Conservation (phyloP, 441 rosid species). For the Cnidoscolus chayamansa region DNA sequence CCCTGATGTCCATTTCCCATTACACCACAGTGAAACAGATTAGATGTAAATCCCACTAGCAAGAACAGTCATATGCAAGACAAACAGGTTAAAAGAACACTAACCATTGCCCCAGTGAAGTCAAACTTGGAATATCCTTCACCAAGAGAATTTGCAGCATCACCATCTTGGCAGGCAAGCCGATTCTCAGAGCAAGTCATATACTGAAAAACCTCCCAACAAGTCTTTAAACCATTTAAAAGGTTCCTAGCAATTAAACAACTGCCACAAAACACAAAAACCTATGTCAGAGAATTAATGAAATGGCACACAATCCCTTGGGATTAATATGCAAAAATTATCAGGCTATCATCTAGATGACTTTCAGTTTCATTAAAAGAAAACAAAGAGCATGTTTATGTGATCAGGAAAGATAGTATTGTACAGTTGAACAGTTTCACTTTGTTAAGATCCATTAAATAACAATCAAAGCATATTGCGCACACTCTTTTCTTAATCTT, state of each 20-base stretch:
- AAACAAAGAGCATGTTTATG: background rate
- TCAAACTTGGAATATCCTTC: constrained; percentile 86
- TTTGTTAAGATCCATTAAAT: background rate
- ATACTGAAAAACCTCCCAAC: constrained; percentile 87
- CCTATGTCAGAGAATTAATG: constrained; percentile 11
- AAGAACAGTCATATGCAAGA: background rate
- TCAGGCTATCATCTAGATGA: background rate
- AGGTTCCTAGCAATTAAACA: constrained; percentile 92
- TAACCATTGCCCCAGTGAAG: constrained; percentile 66
- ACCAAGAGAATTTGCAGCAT: constrained; percentile 55
- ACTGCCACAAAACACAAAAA: constrained; percentile 42
- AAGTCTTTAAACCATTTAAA: constrained; percentile 84
- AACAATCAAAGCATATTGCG: background rate
- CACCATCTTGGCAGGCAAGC: constrained; percentile 56
- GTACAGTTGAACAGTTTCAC: background rate
- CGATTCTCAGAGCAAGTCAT: constrained; percentile 69
- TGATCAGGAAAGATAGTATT: background rate
- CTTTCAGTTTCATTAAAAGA: background rate
- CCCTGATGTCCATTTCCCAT: constrained; percentile 39
- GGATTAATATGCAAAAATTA: constrained; percentile 8
- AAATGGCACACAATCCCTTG: background rate
- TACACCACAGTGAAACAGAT: background rate
- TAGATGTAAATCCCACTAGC: background rate
- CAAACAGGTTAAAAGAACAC: constrained; percentile 25
- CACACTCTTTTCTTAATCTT: background rate